A percentile compares a stretch with the other conserved stretches of the same genome.
Evolutionary conservation across 495 filamentous ascomycete genomes (phyloP).

Genomic region (Apiosordaria backusii): DNA sequence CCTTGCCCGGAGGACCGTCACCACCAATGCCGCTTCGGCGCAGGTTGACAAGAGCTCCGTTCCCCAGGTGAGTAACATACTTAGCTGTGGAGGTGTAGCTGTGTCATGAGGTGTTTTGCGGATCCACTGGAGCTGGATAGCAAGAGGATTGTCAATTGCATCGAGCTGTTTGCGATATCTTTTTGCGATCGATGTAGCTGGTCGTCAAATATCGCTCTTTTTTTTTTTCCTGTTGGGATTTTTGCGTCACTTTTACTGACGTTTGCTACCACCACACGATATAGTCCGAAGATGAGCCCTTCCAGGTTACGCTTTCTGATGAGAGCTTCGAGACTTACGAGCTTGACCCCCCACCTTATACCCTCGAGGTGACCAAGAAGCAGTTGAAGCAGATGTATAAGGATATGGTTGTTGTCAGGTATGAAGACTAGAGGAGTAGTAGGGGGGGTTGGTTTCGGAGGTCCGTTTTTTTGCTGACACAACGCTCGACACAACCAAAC

Average conservation of each 20-base stretch:
- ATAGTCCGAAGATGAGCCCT: constrained; percentile 90
- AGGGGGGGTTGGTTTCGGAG: background rate
- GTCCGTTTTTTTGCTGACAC: background rate
- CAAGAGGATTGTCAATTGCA: background rate
- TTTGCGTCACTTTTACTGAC: background rate
- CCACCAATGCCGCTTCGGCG: constrained; percentile 88
- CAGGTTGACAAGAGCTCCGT: constrained; percentile 78
- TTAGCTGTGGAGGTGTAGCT: constrained; percentile 3
- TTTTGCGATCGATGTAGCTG: constrained; percentile 4
- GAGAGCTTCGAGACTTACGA: constrained; percentile 99
- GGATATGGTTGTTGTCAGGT: constrained; percentile 94
- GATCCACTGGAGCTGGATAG: background rate
- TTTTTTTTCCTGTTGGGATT: background rate
- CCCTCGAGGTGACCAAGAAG: constrained; percentile 88
- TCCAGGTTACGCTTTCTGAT: constrained; percentile 86
- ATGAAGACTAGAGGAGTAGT: constrained; percentile 30
- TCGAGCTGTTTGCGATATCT: background rate
- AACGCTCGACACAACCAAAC: background rate
- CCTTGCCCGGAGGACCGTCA: constrained; percentile 62
- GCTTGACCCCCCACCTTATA: constrained; percentile 91
- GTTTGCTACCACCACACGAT: constrained; percentile 11
- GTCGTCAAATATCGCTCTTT: constrained; percentile 3
- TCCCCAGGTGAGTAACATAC: constrained; percentile 50
- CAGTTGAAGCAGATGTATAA: constrained; percentile 98
- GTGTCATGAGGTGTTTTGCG: background rate